Percentiles rank a stretch among this genome's conserved stretches.
Evolutionary conservation across 148 eudicot genomes (phyloP).

Genomic region (Mesembryanthemum crystallinum): DNA sequence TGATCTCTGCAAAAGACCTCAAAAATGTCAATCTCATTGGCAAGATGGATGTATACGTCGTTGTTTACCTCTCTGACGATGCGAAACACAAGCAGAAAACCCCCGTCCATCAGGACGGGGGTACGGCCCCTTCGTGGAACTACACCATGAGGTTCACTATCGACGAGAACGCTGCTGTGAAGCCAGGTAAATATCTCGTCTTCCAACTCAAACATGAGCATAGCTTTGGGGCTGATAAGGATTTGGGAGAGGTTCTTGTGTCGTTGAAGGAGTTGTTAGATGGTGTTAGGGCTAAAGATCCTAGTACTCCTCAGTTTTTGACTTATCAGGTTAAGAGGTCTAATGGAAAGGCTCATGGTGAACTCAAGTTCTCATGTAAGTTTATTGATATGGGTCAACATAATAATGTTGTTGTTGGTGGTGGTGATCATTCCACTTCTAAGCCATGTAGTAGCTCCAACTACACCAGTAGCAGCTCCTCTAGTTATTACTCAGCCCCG

Average conservation of each 20-base stretch:
- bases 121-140: constrained; percentile 46
- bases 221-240: constrained; percentile 42
- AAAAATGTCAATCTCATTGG: constrained; percentile 48
- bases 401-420: neutral
- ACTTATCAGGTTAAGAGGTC: constrained; percentile 37
- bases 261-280: constrained; percentile 39
- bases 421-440: too few species aligned
- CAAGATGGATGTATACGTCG: constrained; percentile 45
- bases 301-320: constrained; percentile 15
- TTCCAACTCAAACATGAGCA: constrained; percentile 37
- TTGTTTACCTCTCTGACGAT: constrained; percentile 31
- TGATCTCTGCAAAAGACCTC: constrained; percentile 47
- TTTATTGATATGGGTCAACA: constrained; percentile 17
- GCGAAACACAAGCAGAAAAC: constrained; percentile 42
- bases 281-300: constrained; percentile 18
- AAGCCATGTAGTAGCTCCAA: neutral
- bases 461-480: neutral
- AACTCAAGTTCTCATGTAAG: constrained; percentile 34
- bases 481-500: neutral
- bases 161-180: constrained; percentile 26
- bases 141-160: constrained; percentile 36
- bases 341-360: constrained; percentile 33
- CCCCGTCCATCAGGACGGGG: constrained; percentile 47
- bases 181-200: constrained; percentile 19
- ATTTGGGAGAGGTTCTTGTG: constrained; percentile 43